Conservation (phyloP, 1,284 basidiomycete genomes). For the Exobasidium rhododendri region DNA sequence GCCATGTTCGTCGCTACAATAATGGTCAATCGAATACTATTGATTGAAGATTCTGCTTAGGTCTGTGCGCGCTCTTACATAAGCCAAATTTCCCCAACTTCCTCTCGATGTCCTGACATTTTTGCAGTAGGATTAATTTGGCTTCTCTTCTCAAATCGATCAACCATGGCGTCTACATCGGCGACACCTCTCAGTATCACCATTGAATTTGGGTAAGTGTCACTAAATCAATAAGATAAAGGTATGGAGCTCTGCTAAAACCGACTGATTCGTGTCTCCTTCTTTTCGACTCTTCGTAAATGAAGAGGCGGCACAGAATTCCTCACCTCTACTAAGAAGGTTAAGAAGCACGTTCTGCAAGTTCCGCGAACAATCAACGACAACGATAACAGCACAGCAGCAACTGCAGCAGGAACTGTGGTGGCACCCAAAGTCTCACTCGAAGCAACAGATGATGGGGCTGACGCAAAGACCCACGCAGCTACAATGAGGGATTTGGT, state of each 20-base stretch:
- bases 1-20: no score
- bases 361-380: slow-evolving; percentile 21
- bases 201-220: slow-evolving; percentile 14
- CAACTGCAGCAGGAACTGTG: not conserved
- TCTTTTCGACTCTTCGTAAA: slow-evolving; percentile 9
- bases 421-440: not conserved
- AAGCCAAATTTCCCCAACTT: not conserved
- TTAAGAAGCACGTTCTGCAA: slow-evolving; percentile 39
- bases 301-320: slow-evolving; percentile 49
- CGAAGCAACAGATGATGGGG: slow-evolving; percentile 4
- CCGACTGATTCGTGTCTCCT: not conserved
- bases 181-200: slow-evolving; percentile 5
- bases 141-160: no score
- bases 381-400: not conserved
- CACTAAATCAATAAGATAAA: not conserved
- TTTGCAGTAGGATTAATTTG: no score
- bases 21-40: no score
- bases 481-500: slow-evolving; percentile 74
- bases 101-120: no score
- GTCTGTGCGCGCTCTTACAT: not conserved
- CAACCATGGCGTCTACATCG: not conserved
- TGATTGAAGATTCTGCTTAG: no score
- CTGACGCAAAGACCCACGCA: slow-evolving; percentile 56
- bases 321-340: slow-evolving; percentile 44
- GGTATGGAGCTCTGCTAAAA: not conserved